These are phyloP conservation scores for Hyaloperonospora arabidopsidis DNA, from an alignment of 352 stramenopile species.

Conservation along the genomic window DNA sequence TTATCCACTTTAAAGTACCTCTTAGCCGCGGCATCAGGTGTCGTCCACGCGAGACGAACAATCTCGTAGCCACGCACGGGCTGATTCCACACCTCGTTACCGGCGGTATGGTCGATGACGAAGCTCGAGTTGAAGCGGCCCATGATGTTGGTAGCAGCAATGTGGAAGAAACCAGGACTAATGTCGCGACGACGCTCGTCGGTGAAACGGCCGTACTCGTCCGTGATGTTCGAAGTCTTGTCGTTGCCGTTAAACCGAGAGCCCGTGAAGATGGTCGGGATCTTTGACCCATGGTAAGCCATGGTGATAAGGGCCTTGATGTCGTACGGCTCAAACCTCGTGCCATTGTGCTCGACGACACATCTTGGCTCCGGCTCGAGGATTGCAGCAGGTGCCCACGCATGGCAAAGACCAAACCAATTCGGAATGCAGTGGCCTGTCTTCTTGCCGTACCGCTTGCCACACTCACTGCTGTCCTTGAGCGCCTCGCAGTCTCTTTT, in stretches of 20 bases:
- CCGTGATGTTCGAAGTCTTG: constrained; percentile 31
- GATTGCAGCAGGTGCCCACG: constrained; percentile 47
- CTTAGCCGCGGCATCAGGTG: constrained; percentile 26
- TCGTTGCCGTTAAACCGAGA: constrained; percentile 46
- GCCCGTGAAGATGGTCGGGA: constrained; percentile 48
- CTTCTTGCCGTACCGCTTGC: constrained; percentile 25
- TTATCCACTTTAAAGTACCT: constrained; percentile 40
- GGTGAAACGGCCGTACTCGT: constrained; percentile 42
- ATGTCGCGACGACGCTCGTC: constrained; percentile 37
- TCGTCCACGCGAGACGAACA: constrained; percentile 36
- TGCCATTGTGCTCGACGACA: constrained; percentile 40
- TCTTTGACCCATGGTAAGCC: constrained; percentile 42
- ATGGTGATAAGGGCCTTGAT: constrained; percentile 53
- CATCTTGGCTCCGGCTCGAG: constrained; percentile 42
- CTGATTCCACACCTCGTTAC: constrained; percentile 60
- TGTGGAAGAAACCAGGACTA: constrained; percentile 47
- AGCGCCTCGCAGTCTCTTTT: constrained; percentile 28
- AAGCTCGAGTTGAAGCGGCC: constrained; percentile 41
- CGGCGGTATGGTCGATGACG: constrained; percentile 45
- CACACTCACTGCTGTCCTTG: constrained; percentile 38
- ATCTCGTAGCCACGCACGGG: constrained; percentile 43
- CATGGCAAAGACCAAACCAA: constrained; percentile 59
- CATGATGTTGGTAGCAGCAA: constrained; percentile 47
- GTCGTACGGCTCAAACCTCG: constrained; percentile 47
- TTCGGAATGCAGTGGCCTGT: constrained; percentile 42